A percentile compares a stretch with the other conserved stretches of the same genome.
Evolutionary conservation across 352 stramenopile species (phyloP).

Genomic region (Aphanomyces cochlioides): DNA sequence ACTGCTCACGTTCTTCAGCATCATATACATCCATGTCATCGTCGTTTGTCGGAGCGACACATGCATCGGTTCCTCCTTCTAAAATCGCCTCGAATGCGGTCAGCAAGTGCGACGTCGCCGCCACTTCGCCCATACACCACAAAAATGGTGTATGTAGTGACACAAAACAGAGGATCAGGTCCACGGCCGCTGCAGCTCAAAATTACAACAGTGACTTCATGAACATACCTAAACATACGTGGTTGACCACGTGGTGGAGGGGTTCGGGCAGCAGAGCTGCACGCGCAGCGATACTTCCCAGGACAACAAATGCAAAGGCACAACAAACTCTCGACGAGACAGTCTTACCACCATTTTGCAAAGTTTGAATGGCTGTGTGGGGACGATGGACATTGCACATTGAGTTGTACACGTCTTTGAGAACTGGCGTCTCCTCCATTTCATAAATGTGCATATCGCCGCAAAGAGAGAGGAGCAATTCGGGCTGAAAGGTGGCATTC

Average conservation of each 20-base stretch:
- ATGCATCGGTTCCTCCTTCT: conserved; percentile 34
- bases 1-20: conserved; percentile 76
- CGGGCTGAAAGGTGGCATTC: conserved; percentile 73
- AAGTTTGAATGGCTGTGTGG: conserved; percentile 69
- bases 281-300: conserved; percentile 61
- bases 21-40: conserved; percentile 62
- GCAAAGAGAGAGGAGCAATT: conserved; percentile 70
- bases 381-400: conserved; percentile 72
- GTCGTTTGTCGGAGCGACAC: conserved; percentile 21
- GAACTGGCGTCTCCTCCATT: conserved; percentile 78
- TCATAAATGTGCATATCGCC: conserved; percentile 84
- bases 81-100: conserved; percentile 69
- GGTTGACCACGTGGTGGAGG: conserved; percentile 60
- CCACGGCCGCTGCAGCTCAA: conserved; percentile 39
- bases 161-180: conserved; percentile 83
- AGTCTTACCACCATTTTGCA: conserved; percentile 53
- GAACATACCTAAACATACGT: conserved; percentile 50
- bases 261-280: conserved; percentile 65
- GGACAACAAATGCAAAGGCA: conserved; percentile 61
- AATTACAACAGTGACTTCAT: background rate
- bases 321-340: conserved; percentile 60
- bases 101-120: conserved; percentile 66
- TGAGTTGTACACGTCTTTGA: conserved; percentile 73
- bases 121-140: conserved; percentile 70
- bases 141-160: conserved; percentile 78